Evolutionary conservation across 768 basidiomycete species (phyloP).

Genomic region (Boletus speciosus): DNA sequence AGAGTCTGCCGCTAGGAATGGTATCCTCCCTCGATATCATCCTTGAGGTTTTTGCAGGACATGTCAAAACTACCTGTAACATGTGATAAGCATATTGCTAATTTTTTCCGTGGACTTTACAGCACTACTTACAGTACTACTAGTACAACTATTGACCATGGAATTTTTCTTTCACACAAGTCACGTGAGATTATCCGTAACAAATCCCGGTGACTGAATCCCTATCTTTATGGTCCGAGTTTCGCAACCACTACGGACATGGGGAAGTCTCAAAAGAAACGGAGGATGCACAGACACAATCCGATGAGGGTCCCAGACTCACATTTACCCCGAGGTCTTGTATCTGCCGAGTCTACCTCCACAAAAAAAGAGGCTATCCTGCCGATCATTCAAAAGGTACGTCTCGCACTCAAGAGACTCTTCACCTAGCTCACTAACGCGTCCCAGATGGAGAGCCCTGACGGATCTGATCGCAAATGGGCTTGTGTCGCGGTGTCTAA

Average conservation of each 20-base stretch:
- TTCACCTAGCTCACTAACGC: slow-evolving; percentile 1
- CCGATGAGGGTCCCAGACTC: slow-evolving; percentile 92
- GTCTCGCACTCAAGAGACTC: neutral
- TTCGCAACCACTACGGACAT: slow-evolving; percentile 38
- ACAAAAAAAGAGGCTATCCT: slow-evolving; percentile 76
- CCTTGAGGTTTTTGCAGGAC: slow-evolving; percentile 20
- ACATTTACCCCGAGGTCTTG: slow-evolving; percentile 81
- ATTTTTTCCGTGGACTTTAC: slow-evolving; percentile 10
- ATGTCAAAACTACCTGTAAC: slow-evolving; percentile 6
- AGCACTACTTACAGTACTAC: neutral
- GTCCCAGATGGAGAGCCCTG: slow-evolving; percentile 67
- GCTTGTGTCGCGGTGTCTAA: slow-evolving; percentile 96
- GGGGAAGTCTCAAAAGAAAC: slow-evolving; percentile 94
- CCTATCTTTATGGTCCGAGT: neutral
- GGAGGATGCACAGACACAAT: slow-evolving; percentile 82
- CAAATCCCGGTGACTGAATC: neutral
- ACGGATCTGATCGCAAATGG: slow-evolving; percentile 85
- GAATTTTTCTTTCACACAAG: neutral
- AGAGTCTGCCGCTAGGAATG: slow-evolving; percentile 7
- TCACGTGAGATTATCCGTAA: slow-evolving; percentile 7
- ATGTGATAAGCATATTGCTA: slow-evolving; percentile 22
- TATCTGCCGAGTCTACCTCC: slow-evolving; percentile 66
- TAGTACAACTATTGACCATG: too few relatives aligned
- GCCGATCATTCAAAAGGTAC: slow-evolving; percentile 88
- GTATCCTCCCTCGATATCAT: slow-evolving; percentile 28